Evolutionary conservation across 768 basidiomycete species (phyloP), one percentile per base, ranked within the genome.

Genomic region (Mycena pura): DNA sequence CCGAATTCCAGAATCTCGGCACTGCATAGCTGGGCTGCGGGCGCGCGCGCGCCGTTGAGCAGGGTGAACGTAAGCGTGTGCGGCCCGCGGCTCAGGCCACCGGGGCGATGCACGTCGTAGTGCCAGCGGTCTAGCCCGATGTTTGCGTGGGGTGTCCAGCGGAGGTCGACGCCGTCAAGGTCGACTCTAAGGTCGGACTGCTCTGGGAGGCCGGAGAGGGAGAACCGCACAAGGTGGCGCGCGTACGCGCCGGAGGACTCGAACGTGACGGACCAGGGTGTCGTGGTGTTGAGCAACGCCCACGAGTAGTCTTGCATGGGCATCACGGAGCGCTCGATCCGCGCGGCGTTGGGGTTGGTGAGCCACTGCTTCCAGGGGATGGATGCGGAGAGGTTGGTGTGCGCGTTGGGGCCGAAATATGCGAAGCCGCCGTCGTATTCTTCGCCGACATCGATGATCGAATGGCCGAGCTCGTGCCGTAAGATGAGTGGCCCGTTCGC

Each of bases 391-490:
- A 74, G 66, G 62, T 85, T 71, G 43, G 82, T 74, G 25, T 80
- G 79, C 4, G 89, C 83, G 67, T 93, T 91, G 32, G 81, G 79
- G 15, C 91, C 91, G 66, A 82, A 90, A 72, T 93, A 93, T 3
- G 79, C 87, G 61, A 73, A 85, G 5, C 90, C 91, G 13, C 91
- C 91, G 64, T 93, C 92, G 69, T 93, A 92, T 74, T 57, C 56
- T 74, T 93, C 92, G 5, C 92, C 92, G 19, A 91, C 87, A 7
- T 84, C 76, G 65, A 92, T 90, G 46, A 92, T 84, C 22, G 89
- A 91, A 73, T 93, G 91, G 0, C 91, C 91, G 1, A 92, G 83
- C 72, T 92, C 91, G 67, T 92, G 91, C 6, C 90, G 83, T 28
- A 93, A 81, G 6, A 92, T 89, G 19, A 90, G 81, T 17, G 90